Evolutionary conservation across 768 basidiomycete species (phyloP), one percentile per base, ranked within the genome.

Genomic region (Ramaria rubella): DNA sequence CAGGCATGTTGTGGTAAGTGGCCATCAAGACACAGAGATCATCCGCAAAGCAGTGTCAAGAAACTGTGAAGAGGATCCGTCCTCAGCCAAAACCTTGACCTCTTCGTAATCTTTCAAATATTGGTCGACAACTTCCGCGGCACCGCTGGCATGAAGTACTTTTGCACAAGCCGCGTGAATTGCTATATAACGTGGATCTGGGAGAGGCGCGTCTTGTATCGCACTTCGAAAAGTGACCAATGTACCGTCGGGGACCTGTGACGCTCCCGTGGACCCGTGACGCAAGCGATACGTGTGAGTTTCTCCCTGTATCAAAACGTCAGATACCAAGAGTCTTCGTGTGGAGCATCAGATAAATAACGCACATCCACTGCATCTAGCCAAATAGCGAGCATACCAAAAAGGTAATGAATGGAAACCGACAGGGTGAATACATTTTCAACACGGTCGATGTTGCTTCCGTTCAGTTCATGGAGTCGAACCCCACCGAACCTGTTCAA

Each of bases 91-190:
- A 12, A 42, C 62, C 59, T 29, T 19, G 21, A 49, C 63, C 11
- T 58, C 58, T 51, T 65, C 65, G 19, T 49, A 26, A 52, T 67
- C 65, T 29, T 43, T 58, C 4, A 58, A 44, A 21, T 63, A 29
- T 44, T 64, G 34, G 24, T 64, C 57, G n/a, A 58, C 21, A 43
- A 60, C 57, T 49, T 62, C 63, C 4, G 49, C 63, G 15, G 65
- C 65, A 7, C 64, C 65, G 5, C 64, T 63, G 42, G 58, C 45
- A 46, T 62, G 65, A 17, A 59, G 61, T 23, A 65, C 63, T 23
- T 64, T 61, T 1, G 63, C 63, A 51, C 60, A 67, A 9, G 61
- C 63, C 31, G 65, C 65, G 40, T 61, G 65, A 36, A 67, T 61
- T 44, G 63, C 64, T 24, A 65, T 53, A 17, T 60, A 59, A 33